Conservation (phyloP, 257 asterid genomes). For the Thymus mandschuricus region DNA sequence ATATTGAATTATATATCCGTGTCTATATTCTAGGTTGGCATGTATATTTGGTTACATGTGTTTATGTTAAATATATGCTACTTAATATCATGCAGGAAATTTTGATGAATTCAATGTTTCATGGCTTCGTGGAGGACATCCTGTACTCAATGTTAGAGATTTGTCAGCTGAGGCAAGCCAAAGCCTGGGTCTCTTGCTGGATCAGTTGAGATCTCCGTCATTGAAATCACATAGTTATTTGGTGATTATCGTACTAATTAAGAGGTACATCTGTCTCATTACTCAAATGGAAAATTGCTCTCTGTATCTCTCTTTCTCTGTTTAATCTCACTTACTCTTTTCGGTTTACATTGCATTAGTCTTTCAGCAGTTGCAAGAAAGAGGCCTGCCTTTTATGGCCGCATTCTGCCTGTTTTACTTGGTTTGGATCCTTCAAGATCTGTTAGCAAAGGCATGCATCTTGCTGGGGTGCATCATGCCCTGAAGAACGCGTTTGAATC, state of each 20-base stretch:
- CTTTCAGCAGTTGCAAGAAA: conserved; percentile 89
- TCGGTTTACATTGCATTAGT: conserved; percentile 46
- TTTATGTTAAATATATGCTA: conserved; percentile 22
- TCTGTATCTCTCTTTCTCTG: conserved; percentile 25
- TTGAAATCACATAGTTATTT: conserved; percentile 75
- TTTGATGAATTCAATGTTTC: conserved; percentile 75
- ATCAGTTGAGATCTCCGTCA: conserved; percentile 85
- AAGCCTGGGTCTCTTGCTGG: conserved; percentile 81
- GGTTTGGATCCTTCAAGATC: conserved; percentile 76
- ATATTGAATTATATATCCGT: background rate
- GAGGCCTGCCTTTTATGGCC: conserved; percentile 98
- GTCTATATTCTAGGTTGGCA: background rate
- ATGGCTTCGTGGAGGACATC: conserved; percentile 99
- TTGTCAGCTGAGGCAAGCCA: conserved; percentile 87
- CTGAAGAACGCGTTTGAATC: conserved; percentile 87
- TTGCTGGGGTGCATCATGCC: conserved; percentile 76
- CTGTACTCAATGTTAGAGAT: conserved; percentile 80
- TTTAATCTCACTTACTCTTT: conserved; percentile 22
- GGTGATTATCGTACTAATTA: conserved; percentile 80
- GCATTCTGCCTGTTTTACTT: conserved; percentile 92
- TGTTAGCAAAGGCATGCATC: conserved; percentile 64
- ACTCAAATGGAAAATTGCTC: background rate
- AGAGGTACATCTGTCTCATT: conserved; percentile 52
- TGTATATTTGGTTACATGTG: background rate
- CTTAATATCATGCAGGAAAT: conserved; percentile 48